Evolutionary conservation across 257 asterid species (phyloP).

Genomic region (Craterostigma plantagineum): DNA sequence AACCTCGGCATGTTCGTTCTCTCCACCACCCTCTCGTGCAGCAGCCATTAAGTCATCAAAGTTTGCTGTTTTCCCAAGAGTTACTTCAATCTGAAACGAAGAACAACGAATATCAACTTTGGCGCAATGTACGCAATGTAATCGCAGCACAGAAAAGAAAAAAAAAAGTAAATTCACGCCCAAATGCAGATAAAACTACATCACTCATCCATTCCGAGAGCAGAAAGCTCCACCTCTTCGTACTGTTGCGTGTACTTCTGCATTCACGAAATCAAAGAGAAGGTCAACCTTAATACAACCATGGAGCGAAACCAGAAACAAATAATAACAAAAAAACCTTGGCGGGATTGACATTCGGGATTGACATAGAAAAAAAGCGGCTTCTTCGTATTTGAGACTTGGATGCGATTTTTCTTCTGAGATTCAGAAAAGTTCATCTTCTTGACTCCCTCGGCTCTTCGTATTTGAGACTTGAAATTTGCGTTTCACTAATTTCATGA

Average conservation of each 20-base stretch:
- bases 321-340: too few species aligned
- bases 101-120: not conserved
- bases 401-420: slow-evolving; percentile 59
- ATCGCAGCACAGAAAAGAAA: not conserved
- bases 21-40: too few species aligned
- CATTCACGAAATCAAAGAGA: not conserved
- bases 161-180: not conserved
- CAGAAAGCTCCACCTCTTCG: slow-evolving; percentile 5
- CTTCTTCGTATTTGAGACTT: slow-evolving; percentile 60
- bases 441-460: slow-evolving; percentile 37
- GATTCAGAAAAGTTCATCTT: slow-evolving; percentile 25
- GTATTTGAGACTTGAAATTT: too few species aligned
- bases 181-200: not conserved
- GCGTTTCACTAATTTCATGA: too few species aligned
- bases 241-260: slow-evolving; percentile 4
- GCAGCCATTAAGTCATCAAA: too few species aligned
- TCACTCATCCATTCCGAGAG: slow-evolving; percentile 3
- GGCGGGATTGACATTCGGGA: too few species aligned
- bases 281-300: too few species aligned
- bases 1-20: slow-evolving; percentile 24
- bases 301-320: slow-evolving; percentile 1
- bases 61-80: slow-evolving; percentile 52
- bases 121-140: not conserved
- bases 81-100: slow-evolving; percentile 37
- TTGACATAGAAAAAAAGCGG: slow-evolving; percentile 75